These are phyloP conservation scores for Wickerhamomyces mucosus DNA, from an alignment of 805 yeast species.

Conservation along the genomic window DNA sequence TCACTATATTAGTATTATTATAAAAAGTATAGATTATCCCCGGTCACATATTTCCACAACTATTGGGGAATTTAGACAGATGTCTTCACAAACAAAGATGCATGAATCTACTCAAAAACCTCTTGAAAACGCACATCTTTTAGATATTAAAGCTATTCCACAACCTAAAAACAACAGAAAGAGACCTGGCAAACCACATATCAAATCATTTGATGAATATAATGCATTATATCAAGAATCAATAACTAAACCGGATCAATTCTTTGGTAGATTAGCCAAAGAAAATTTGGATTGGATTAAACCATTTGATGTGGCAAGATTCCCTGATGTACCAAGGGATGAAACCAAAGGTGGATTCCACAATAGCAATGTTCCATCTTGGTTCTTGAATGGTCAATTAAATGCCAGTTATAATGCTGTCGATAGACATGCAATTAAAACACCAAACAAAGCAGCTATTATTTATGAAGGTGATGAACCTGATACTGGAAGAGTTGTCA, in stretches of 20 bases:
- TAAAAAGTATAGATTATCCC: too few species aligned
- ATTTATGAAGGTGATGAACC: constrained; percentile 80
- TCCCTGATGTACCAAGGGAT: constrained; percentile 28
- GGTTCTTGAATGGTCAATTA: constrained; percentile 75
- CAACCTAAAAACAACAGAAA: constrained; percentile 17
- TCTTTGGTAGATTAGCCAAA: constrained; percentile 73
- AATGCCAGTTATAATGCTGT: constrained; percentile 78
- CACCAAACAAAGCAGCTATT: constrained; percentile 66
- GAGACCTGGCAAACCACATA: constrained; percentile 17
- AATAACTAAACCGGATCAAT: constrained; percentile 69
- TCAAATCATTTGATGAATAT: constrained; percentile 49
- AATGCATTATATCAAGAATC: constrained; percentile 65
- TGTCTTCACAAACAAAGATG: too few species aligned
- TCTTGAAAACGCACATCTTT: constrained; percentile 22
- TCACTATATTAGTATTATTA: too few species aligned
- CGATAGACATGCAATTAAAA: constrained; percentile 66
- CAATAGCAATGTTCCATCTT: constrained; percentile 45
- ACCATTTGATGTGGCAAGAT: constrained; percentile 64
- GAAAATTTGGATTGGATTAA: constrained; percentile 73
- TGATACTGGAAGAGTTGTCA: constrained; percentile 47
- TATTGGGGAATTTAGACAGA: too few species aligned
- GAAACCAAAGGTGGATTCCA: constrained; percentile 22
- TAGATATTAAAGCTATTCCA: constrained; percentile 19
- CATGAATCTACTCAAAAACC: constrained; percentile 13
- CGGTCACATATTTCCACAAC: too few species aligned